Evolutionary conservation across 306 rosid species (phyloP).

Genomic region (Begonia masoniana): DNA sequence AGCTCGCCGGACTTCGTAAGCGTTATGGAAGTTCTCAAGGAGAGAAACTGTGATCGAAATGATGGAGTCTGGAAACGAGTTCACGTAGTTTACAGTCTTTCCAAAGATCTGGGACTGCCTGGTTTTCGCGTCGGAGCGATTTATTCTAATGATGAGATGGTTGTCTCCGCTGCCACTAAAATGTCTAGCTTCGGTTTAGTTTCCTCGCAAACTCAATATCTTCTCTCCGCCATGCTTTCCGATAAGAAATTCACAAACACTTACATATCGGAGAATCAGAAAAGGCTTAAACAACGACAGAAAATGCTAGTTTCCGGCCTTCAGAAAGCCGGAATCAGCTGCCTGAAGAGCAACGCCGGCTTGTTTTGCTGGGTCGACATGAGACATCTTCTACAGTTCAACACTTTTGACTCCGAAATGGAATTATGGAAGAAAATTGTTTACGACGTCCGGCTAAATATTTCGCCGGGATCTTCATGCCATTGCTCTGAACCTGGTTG

Average conservation of each 20-base stretch:
- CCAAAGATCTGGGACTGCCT: conserved; percentile 67
- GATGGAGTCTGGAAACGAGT: conserved; percentile 8
- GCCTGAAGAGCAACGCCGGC: conserved; percentile 68
- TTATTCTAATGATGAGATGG: conserved; percentile 59
- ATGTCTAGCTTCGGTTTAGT: conserved; percentile 74
- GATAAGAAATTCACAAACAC: conserved; percentile 37
- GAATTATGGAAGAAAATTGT: conserved; percentile 41
- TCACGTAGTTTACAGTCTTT: conserved; percentile 70
- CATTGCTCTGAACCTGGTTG: conserved; percentile 70
- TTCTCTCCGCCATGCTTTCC: conserved; percentile 60
- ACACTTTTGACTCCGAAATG: conserved; percentile 42
- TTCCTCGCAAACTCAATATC: conserved; percentile 67
- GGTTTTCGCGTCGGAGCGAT: conserved; percentile 76
- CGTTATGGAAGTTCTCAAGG: conserved; percentile 44
- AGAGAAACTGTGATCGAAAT: conserved; percentile 8
- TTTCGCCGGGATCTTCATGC: conserved; percentile 72
- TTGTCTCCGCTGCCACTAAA: conserved; percentile 53
- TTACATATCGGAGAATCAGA: conserved; percentile 32
- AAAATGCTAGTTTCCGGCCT: conserved; percentile 48
- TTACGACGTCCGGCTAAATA: conserved; percentile 44
- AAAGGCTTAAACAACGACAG: conserved; percentile 44
- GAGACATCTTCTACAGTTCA: conserved; percentile 33
- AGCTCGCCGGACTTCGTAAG: conserved; percentile 33
- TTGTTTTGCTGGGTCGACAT: conserved; percentile 74
- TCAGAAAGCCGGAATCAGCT: conserved; percentile 41